Percentiles rank a stretch among this genome's conserved stretches.
These are phyloP conservation scores for Musa troglodytarum DNA, from an alignment of 176 grass and related monocot species.

Conservation along the genomic window DNA sequence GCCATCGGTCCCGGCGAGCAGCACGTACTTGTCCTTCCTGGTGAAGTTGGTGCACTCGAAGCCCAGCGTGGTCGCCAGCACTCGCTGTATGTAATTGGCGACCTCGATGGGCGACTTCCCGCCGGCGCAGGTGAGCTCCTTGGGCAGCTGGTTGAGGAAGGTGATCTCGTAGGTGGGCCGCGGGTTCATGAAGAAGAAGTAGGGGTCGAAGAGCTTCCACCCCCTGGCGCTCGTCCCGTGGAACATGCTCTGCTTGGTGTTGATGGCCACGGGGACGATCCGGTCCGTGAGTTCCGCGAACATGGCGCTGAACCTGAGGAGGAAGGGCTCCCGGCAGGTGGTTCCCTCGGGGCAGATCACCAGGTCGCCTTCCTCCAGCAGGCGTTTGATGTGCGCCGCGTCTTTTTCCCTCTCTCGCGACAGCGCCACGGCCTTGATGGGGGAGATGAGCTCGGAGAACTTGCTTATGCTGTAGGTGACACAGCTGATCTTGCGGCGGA, in stretches of 20 bases:
- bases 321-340: conserved; percentile 85
- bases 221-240: conserved; percentile 73
- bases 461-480: conserved; percentile 99
- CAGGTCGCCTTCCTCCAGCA: conserved; percentile 85
- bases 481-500: conserved; percentile 89
- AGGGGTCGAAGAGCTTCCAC: conserved; percentile 83
- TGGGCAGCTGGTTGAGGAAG: conserved; percentile 82
- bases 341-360: conserved; percentile 95
- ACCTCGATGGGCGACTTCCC: conserved; percentile 87
- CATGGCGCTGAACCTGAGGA: conserved; percentile 80
- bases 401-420: conserved; percentile 79
- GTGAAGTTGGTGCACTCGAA: conserved; percentile 85
- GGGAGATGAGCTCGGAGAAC: conserved; percentile 96
- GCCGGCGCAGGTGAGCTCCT: conserved; percentile 65
- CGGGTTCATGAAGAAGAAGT: conserved; percentile 99
- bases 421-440: conserved; percentile 83
- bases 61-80: conserved; percentile 63
- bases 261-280: conserved; percentile 85
- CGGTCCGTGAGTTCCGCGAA: conserved; percentile 94
- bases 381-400: conserved; percentile 73
- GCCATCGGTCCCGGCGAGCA: conserved; percentile 74
- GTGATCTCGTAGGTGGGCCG: conserved; percentile 83
- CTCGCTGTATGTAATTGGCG: conserved; percentile 89
- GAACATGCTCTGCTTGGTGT: conserved; percentile 84
- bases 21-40: conserved; percentile 82